Percentiles rank a stretch among this genome's conserved stretches.
These are phyloP conservation scores for Skeletonema marinoi DNA, from an alignment of 108 stramenopile species.

Conservation along the genomic window DNA sequence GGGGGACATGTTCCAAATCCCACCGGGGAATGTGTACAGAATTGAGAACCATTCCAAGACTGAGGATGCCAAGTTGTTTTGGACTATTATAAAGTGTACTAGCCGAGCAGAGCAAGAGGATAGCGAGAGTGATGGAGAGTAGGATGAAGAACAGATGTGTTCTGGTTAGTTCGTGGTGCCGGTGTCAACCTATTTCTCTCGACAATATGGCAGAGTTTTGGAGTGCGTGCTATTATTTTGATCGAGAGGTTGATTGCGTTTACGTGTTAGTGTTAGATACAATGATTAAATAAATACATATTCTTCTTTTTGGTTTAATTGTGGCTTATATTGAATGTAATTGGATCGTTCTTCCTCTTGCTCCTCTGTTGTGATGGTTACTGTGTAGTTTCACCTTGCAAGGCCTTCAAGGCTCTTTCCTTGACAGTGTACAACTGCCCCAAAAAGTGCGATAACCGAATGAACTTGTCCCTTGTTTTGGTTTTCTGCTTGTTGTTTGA, in stretches of 20 bases:
- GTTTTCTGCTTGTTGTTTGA: conserved; percentile 85
- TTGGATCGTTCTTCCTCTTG: too few species aligned
- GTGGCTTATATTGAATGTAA: too few species aligned
- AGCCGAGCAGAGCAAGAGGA: conserved; percentile 39
- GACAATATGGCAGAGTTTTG: neutral
- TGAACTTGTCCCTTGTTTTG: conserved; percentile 42
- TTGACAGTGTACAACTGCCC: conserved; percentile 77
- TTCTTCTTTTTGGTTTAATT: neutral
- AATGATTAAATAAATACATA: conserved; percentile 1
- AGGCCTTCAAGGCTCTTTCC: conserved; percentile 51
- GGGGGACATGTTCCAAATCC: conserved; percentile 95
- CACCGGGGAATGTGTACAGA: conserved; percentile 93
- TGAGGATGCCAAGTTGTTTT: conserved; percentile 77
- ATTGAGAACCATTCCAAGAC: conserved; percentile 89
- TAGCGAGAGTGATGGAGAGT: conserved; percentile 25
- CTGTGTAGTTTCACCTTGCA: conserved; percentile 1
- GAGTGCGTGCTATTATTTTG: neutral
- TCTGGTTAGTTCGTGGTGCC: neutral
- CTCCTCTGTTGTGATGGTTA: too few species aligned
- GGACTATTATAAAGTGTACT: conserved; percentile 85
- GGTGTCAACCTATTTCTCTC: neutral
- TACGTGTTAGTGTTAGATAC: neutral
- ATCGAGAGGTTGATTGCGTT: neutral
- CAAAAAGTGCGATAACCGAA: conserved; percentile 64
- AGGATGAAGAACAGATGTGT: neutral